Base-by-base conservation (phyloP, 2,329 filamentous ascomycete genomes). In the Fusarium denticulatum region DNA sequence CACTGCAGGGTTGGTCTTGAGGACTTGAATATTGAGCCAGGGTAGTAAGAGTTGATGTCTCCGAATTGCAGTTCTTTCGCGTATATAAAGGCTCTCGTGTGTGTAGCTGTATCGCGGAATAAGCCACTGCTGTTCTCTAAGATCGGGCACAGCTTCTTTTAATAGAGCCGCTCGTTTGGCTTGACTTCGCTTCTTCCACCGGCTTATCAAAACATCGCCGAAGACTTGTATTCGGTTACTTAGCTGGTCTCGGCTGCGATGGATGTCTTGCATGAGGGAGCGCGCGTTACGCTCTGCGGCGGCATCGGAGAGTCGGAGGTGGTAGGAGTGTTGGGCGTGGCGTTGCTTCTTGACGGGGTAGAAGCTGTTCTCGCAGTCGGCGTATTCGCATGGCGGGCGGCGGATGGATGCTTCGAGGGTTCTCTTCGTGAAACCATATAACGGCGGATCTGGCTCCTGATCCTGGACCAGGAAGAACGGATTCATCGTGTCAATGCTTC, bases 11-110 rank as follows among this genome's bases (percentile, higher is more conserved):
- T 55, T 18, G 12, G 18, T 0, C 47, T 56, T 60, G 4, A 61
- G 5, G n/a, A 61, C 47, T 0, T 55, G 37, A 0, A 30, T 30
- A 9, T 45, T 61, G 1, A 61, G 28, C 47, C 47, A 61, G 4
- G 59, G 47, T 0, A 55, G 15, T 0, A 61, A 5, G 15, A 61
- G 59, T 4, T 56, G 47, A 0, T 15, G 28, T 55, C 30, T 43
- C 0, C 47, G 47, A 1, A 0, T 1, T 0, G 1, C 8, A 0
- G 0, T 24, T 34, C 30, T 34, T 0, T 0, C 4, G 6, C 0
- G 22, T 0, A 11, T 34, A 0, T 50, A 50, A 0, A 2, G 0
- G 0, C 4, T 1, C 16, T 50, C 30, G 8, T 16, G 30, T n/a
- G 1, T 34, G 8, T 24, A 52, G 0, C 0, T 2, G 0, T 34